Conservation (phyloP, 192 early-diverging fungal genomes). For the Coemansia sp. region DNA sequence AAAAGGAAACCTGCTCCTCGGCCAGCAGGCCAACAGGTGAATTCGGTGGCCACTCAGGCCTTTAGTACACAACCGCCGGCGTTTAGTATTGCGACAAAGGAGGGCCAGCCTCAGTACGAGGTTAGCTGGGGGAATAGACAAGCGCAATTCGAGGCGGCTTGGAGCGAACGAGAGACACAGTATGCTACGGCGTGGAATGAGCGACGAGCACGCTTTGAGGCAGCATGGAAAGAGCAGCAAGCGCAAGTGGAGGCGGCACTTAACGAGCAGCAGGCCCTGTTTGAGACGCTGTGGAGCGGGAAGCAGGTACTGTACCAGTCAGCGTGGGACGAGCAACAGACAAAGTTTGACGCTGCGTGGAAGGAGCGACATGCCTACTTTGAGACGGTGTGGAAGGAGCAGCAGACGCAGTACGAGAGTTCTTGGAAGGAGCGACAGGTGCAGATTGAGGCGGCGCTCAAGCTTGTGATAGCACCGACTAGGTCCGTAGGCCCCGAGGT, state of each 20-base stretch:
- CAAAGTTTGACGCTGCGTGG: background rate
- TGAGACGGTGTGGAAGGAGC: slow-evolving; percentile 1
- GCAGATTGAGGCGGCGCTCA: slow-evolving; percentile 3
- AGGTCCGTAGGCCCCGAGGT: background rate
- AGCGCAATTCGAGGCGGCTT: background rate
- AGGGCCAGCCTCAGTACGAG: background rate
- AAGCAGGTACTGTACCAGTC: slow-evolving; percentile 6
- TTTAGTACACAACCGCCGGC: background rate
- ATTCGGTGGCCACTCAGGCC: background rate
- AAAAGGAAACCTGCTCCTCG: background rate
- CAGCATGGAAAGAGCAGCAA: slow-evolving; percentile 5
- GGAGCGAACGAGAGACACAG: background rate
- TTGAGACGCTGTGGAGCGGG: slow-evolving; percentile 7
- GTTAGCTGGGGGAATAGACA: background rate
- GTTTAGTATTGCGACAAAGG: background rate
- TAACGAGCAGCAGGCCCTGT: background rate
- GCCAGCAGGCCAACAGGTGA: background rate
- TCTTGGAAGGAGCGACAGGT: background rate
- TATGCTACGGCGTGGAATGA: slow-evolving; percentile 5
- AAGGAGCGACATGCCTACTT: slow-evolving; percentile 5
- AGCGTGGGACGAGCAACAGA: background rate
- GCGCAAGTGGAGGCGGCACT: slow-evolving; percentile 3
- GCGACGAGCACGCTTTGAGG: slow-evolving; percentile 8
- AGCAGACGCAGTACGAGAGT: background rate
- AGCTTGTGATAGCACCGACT: background rate